A percentile compares a stretch with the other conserved stretches of the same genome.
phyloP scores from a whole-genome alignment of 352 stramenopile species.

The Paralagenidium karlingii region DNA sequence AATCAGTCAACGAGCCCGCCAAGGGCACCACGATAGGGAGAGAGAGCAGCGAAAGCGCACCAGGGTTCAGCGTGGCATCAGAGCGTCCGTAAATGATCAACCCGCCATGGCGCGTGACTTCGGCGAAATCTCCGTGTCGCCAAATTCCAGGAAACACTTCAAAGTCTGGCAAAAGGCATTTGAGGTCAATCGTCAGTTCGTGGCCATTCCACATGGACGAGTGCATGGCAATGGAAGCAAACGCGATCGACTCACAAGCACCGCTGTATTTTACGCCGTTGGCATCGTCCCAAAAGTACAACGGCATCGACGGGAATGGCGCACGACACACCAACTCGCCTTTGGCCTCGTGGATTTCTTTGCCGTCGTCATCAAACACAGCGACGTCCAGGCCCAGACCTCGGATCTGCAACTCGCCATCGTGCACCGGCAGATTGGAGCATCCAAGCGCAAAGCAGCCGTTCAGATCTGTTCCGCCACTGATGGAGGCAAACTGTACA shows the following conservation, averaged over 20 bases:
- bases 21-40: too few species aligned
- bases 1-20: too few species aligned
- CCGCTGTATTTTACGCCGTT: conserved; percentile 63
- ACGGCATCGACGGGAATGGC: conserved; percentile 77
- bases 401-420: conserved; percentile 69
- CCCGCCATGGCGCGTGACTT: conserved; percentile 42
- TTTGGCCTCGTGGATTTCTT: conserved; percentile 29
- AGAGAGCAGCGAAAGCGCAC: conserved; percentile 7
- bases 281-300: conserved; percentile 68
- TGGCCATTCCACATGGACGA: not conserved
- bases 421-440: conserved; percentile 61
- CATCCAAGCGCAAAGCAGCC: conserved; percentile 66
- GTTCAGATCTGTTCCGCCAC: conserved; percentile 73
- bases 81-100: conserved; percentile 69
- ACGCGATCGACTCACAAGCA: conserved; percentile 44
- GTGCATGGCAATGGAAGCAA: too few species aligned
- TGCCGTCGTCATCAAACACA: conserved; percentile 52
- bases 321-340: conserved; percentile 57
- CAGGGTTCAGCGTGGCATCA: conserved; percentile 66
- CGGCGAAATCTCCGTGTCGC: conserved; percentile 73
- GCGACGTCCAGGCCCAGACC: conserved; percentile 68
- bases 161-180: conserved; percentile 38
- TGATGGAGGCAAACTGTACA: conserved; percentile 74
- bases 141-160: conserved; percentile 63
- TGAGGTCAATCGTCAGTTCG: too few species aligned